phyloP scores from a whole-genome alignment of 1,139 yeast species.

The Geotrichum candidum region DNA sequence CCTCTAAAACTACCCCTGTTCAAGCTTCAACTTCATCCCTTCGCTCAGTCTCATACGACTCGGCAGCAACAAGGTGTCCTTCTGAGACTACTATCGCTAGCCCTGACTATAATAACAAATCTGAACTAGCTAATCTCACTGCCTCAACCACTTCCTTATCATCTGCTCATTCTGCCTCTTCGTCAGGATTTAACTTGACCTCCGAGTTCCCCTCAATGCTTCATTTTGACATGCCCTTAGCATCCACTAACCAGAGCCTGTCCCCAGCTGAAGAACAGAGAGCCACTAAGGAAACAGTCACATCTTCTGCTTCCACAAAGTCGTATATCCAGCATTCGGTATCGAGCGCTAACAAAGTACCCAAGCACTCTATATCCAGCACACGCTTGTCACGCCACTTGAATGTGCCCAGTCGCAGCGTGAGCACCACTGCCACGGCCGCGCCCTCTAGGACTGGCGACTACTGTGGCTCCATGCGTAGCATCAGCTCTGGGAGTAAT shows the following conservation, averaged over 20 bases:
- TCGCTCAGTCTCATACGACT: too few relatives aligned
- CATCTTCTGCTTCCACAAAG: neutral
- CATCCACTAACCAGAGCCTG: too few relatives aligned
- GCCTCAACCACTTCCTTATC: neutral
- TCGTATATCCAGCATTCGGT: constrained; percentile 8
- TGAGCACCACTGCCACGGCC: too few relatives aligned
- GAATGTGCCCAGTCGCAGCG: neutral
- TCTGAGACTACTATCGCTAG: neutral
- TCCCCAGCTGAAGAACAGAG: too few relatives aligned
- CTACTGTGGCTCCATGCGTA: too few relatives aligned
- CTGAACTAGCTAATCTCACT: neutral
- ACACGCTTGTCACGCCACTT: constrained; percentile 7
- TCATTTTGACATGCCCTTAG: too few relatives aligned
- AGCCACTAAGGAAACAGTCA: too few relatives aligned
- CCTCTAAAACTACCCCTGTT: too few relatives aligned
- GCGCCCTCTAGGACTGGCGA: too few relatives aligned
- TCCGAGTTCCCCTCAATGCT: too few relatives aligned
- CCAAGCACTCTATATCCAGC: constrained; percentile 7
- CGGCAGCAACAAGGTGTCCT: neutral
- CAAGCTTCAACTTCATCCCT: too few relatives aligned
- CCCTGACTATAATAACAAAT: neutral
- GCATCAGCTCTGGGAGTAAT: too few relatives aligned
- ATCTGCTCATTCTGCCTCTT: neutral
- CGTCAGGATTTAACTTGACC: neutral
- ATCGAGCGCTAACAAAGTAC: neutral